phyloP scores from a whole-genome alignment of 2,329 filamentous ascomycete genomes.

The Claviceps sp. region DNA sequence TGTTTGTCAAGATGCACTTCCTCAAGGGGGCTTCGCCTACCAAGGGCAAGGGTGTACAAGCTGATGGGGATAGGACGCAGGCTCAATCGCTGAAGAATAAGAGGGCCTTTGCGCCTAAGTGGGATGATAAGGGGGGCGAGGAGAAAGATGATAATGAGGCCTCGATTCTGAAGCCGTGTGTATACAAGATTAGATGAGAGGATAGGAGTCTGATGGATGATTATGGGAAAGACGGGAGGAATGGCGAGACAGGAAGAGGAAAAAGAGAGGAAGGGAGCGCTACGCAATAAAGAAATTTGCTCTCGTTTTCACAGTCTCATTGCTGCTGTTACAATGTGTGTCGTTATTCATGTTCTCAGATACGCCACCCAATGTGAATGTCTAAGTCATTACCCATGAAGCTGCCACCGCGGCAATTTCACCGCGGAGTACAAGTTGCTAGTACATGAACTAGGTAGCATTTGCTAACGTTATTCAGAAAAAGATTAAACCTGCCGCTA shows the following conservation, averaged over 20 bases:
- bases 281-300: background rate
- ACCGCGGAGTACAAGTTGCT: no score
- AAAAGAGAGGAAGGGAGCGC: background rate
- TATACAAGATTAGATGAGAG: slow-evolving; percentile 75
- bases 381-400: background rate
- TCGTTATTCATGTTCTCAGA: background rate
- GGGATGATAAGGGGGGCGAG: slow-evolving; percentile 37
- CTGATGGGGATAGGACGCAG: slow-evolving; percentile 28
- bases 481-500: slow-evolving; percentile 10
- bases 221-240: no score
- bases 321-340: background rate
- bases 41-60: slow-evolving; percentile 58
- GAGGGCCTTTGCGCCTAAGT: slow-evolving; percentile 40
- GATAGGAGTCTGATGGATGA: background rate
- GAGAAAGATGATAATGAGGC: slow-evolving; percentile 52
- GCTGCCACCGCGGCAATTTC: background rate
- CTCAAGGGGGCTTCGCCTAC: slow-evolving; percentile 65
- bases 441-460: no score
- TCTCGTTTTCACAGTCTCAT: background rate
- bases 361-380: background rate
- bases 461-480: slow-evolving; percentile 1
- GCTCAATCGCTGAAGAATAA: slow-evolving; percentile 34
- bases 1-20: slow-evolving; percentile 98
- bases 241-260: background rate
- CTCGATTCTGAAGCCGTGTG: slow-evolving; percentile 73